These are phyloP conservation scores for Penicillium malachiteum DNA, from an alignment of 495 filamentous ascomycete genomes.

Conservation along the genomic window DNA sequence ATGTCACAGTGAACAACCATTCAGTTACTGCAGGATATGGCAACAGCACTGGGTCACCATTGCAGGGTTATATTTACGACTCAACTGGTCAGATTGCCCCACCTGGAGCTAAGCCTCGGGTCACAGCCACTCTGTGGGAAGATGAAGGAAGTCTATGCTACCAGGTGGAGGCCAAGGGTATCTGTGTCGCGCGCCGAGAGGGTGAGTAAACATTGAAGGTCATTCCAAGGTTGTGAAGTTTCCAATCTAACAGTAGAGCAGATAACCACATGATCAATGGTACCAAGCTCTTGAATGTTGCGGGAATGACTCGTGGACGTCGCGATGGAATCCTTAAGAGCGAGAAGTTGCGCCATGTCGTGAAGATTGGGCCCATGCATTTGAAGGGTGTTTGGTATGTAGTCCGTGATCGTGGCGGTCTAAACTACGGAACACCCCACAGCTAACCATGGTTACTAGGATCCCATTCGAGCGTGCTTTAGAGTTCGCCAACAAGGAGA, in stretches of 20 bases:
- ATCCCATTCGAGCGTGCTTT: constrained; percentile 95
- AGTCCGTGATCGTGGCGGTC: neutral
- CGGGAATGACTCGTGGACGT: constrained; percentile 94
- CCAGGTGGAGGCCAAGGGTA: constrained; percentile 93
- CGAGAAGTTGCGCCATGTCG: constrained; percentile 93
- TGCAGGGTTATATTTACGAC: constrained; percentile 66
- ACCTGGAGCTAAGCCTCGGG: constrained; percentile 96
- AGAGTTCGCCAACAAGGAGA: constrained; percentile 99
- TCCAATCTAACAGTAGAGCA: constrained; percentile 37
- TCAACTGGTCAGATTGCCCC: constrained; percentile 89
- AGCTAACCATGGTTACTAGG: constrained; percentile 48
- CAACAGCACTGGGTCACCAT: constrained; percentile 48
- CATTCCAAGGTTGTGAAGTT: neutral
- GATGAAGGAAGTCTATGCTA: constrained; percentile 98
- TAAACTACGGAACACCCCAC: neutral
- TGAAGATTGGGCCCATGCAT: constrained; percentile 99
- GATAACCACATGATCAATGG: constrained; percentile 99
- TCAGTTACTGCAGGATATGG: constrained; percentile 42
- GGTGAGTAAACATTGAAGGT: constrained; percentile 59
- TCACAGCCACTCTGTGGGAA: constrained; percentile 97
- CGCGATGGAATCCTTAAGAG: constrained; percentile 97
- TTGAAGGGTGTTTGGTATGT: constrained; percentile 96
- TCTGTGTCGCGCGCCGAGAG: constrained; percentile 93
- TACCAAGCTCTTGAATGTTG: constrained; percentile 94
- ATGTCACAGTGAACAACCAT: constrained; percentile 41